Conservation (phyloP, 306 rosid genomes). For the Herpetospermum pedunculosum region DNA sequence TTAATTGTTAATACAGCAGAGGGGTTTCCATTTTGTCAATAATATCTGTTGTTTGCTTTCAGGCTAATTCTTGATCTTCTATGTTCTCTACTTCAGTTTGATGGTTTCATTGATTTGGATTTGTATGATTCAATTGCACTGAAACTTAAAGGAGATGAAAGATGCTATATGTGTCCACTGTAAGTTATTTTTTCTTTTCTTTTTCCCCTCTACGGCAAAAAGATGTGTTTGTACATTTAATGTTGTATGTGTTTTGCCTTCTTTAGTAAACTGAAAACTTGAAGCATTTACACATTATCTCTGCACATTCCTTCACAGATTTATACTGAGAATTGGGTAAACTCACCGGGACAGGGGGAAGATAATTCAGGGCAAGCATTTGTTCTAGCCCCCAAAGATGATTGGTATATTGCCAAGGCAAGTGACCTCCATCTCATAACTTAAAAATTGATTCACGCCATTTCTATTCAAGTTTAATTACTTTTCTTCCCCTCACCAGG, state of each 20-base stretch:
- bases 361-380: constrained; percentile 90
- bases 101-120: constrained; percentile 84
- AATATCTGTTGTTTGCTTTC: background rate
- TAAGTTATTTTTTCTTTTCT: constrained; percentile 18
- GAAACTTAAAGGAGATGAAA: constrained; percentile 80
- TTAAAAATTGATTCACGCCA: background rate
- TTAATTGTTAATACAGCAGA: background rate
- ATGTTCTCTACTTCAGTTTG: constrained; percentile 41
- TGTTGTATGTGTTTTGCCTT: background rate
- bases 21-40: background rate
- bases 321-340: constrained; percentile 91
- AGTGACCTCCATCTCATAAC: constrained; percentile 12
- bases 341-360: constrained; percentile 76
- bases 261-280: background rate
- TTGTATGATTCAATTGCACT: constrained; percentile 73
- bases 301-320: constrained; percentile 31
- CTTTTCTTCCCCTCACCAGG: background rate
- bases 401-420: constrained; percentile 81
- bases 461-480: background rate
- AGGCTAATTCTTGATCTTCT: background rate
- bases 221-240: background rate
- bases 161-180: constrained; percentile 91
- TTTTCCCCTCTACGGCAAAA: background rate
- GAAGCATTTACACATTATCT: background rate
- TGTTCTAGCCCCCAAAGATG: constrained; percentile 54